These are phyloP conservation scores for Penicillium sp. DNA, from an alignment of 2,329 filamentous ascomycete species.

Conservation along the genomic window DNA sequence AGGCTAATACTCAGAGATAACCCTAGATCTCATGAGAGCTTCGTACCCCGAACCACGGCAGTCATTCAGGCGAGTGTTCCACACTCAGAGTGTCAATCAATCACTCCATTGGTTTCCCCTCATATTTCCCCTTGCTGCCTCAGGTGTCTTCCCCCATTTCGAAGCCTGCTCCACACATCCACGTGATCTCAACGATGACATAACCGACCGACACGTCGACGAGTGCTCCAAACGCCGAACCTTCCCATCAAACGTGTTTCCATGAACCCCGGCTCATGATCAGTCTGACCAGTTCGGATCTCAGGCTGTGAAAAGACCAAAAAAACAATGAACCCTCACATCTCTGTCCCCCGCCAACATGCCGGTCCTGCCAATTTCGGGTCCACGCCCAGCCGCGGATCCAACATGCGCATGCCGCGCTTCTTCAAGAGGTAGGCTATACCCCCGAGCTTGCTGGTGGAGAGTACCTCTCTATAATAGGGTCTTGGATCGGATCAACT, in stretches of 20 bases:
- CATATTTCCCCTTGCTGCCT: not conserved
- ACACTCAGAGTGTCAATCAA: not conserved
- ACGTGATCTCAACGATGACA: constrained; percentile 16
- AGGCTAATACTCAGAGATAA: no score
- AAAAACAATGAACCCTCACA: constrained; percentile 59
- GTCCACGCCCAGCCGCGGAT: constrained; percentile 53
- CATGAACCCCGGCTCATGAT: constrained; percentile 17
- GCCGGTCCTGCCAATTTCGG: constrained; percentile 57
- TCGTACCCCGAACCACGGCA: no score
- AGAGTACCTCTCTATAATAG: not conserved
- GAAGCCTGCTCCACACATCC: not conserved
- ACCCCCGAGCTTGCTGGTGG: not conserved
- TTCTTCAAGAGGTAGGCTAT: constrained; percentile 63
- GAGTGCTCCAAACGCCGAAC: not conserved
- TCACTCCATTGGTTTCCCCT: no score
- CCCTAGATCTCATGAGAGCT: no score
- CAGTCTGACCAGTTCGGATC: constrained; percentile 5
- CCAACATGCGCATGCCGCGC: constrained; percentile 62
- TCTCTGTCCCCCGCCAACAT: constrained; percentile 61
- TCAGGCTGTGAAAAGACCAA: constrained; percentile 6
- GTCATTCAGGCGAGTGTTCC: not conserved
- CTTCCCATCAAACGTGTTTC: not conserved
- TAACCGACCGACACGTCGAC: constrained; percentile 20
- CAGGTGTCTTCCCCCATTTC: not conserved
- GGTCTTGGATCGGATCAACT: constrained; percentile 1